These are phyloP conservation scores for Stagonosporopsis rhizophila DNA, from an alignment of 2,329 filamentous ascomycete species.

Conservation along the genomic window DNA sequence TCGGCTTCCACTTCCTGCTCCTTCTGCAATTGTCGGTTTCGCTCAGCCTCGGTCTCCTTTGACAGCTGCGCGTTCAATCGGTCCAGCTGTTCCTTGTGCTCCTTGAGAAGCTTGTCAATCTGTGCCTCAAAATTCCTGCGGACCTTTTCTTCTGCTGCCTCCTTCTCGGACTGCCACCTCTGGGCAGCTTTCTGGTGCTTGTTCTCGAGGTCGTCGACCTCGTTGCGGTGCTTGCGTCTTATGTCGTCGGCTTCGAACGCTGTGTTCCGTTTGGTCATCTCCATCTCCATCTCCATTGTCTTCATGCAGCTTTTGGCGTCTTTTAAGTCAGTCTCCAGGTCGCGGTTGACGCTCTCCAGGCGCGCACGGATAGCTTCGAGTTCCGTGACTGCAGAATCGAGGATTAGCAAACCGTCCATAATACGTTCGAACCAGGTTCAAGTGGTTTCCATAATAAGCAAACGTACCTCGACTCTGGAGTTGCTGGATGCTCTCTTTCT, in stretches of 20 bases:
- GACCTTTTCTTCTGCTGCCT: constrained; percentile 53
- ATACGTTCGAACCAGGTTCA: neutral
- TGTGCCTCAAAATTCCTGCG: constrained; percentile 59
- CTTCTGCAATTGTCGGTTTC: constrained; percentile 65
- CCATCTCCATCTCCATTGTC: constrained; percentile 57
- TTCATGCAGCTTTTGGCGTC: constrained; percentile 62
- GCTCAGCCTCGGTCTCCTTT: constrained; percentile 71
- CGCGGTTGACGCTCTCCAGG: constrained; percentile 60
- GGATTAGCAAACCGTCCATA: neutral
- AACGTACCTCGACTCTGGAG: constrained; percentile 76
- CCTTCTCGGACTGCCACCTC: constrained; percentile 60
- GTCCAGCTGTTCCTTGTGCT: constrained; percentile 73
- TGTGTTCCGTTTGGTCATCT: constrained; percentile 60
- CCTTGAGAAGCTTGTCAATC: constrained; percentile 63
- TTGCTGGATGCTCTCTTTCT: constrained; percentile 76
- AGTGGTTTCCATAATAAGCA: too few species aligned
- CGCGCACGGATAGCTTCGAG: constrained; percentile 62
- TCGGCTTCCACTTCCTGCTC: constrained; percentile 68
- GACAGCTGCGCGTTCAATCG: constrained; percentile 69
- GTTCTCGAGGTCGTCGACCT: constrained; percentile 62
- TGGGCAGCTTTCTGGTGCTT: constrained; percentile 65
- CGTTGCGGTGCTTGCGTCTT: constrained; percentile 61
- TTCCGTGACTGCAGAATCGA: constrained; percentile 57
- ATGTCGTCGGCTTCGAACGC: constrained; percentile 61
- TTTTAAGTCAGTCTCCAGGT: constrained; percentile 73